Evolutionary conservation across 1,284 basidiomycete genomes (phyloP), one percentile per base, ranked within the genome.

Genomic region (Volvariella volvacea): DNA sequence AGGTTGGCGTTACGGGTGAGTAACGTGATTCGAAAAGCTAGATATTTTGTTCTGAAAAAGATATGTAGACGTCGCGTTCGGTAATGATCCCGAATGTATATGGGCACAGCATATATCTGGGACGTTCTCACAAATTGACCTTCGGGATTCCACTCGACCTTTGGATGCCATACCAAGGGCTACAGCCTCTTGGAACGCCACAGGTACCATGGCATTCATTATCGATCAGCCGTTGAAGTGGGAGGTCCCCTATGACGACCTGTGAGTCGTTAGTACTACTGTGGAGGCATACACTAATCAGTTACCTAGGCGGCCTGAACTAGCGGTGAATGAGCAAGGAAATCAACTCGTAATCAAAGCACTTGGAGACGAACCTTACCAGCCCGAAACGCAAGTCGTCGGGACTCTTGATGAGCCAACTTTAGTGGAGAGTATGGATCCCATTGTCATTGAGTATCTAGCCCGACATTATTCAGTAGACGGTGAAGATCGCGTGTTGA

Each of bases 221-320:
- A 58, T 78, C 1, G 87, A 88, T 48, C 64, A 65, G 15, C 73
- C 71, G 43, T 59, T 61, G 16, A 59, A 59, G 22, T 86, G 80
- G 66, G 89, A 92, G 54, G 62, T 87, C 0, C 91, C 91, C 0
- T 93, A 88, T 52, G 91, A 93, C 53, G 91, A 93, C 56, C 57
- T 86, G 89, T 91, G 56, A 55, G 83, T 66, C 31, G 16, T 39
- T n/a, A 15, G 0, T 36, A 14, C 17, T 30, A 14, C n/a, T 22
- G 22, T 2, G 4, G 16, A 7, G 33, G 19, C 22, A 21, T 31
- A 21, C 14, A 10, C 51, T 14, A 17, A 40, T 16, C 2, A 16
- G 25, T 38, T 21, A 14, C 12, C 28, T 41, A 86, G 80, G 34
- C 73, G 74, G 46, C 70, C 74, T 2, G 76, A 79, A 42, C 68